Percentiles rank a stretch among this genome's conserved stretches.
These are phyloP conservation scores for Narthecium ossifragum DNA, from an alignment of 106 monocot species.

Conservation along the genomic window DNA sequence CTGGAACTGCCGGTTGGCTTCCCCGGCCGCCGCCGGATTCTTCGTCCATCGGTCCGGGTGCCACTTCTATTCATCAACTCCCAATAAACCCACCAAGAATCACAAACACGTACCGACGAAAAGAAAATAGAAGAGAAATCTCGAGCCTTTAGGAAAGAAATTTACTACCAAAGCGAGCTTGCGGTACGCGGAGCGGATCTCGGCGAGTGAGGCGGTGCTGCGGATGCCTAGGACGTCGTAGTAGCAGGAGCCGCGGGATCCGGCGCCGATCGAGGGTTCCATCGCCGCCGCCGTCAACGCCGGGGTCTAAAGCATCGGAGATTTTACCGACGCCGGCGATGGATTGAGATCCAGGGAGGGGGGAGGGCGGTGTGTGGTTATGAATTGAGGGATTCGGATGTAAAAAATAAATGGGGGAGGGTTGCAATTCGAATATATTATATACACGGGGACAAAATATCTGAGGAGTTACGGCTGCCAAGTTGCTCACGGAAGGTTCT, in stretches of 20 bases:
- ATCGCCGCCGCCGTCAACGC: too few relatives aligned
- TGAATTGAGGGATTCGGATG: too few relatives aligned
- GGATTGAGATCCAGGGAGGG: not conserved
- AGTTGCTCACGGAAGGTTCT: too few relatives aligned
- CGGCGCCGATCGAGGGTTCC: slow-evolving; percentile 10
- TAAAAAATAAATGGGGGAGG: too few relatives aligned
- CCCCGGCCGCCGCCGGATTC: slow-evolving; percentile 42
- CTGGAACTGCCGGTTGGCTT: slow-evolving; percentile 80
- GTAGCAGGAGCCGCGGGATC: slow-evolving; percentile 46
- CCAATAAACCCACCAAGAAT: slow-evolving; percentile 2
- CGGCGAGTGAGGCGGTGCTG: slow-evolving; percentile 53
- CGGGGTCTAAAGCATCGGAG: too few relatives aligned
- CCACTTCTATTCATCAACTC: slow-evolving; percentile 48
- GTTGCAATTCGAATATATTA: too few relatives aligned
- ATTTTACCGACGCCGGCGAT: not conserved
- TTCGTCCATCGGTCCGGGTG: slow-evolving; percentile 80
- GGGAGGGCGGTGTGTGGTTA: not conserved
- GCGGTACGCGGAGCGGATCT: slow-evolving; percentile 76
- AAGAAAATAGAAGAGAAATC: not conserved
- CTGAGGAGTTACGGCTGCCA: too few relatives aligned
- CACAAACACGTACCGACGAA: too few relatives aligned
- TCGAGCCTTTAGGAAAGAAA: not conserved
- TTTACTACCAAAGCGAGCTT: slow-evolving; percentile 59
- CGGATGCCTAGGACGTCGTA: slow-evolving; percentile 79
- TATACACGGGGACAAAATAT: too few relatives aligned